Evolutionary conservation across 1,284 basidiomycete species (phyloP), one percentile per base, ranked within the genome.

Genomic region (Hypsizygus ulmarius): DNA sequence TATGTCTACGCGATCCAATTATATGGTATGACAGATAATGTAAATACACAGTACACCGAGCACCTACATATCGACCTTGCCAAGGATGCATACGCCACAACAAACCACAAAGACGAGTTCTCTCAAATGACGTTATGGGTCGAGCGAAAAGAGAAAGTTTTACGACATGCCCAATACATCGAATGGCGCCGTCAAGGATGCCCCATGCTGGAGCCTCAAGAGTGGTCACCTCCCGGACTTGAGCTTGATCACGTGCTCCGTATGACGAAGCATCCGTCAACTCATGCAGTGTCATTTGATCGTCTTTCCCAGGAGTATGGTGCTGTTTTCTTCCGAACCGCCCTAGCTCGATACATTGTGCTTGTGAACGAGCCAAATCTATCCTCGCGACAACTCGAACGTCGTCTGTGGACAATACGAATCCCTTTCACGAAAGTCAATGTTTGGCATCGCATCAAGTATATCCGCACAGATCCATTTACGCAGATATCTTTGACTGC

Each of bases 41-140:
- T 54, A 48, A 66, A 68, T 49, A 70, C 63, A 1, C 58, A 68
- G 47, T 54, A 51, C 19, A 54, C 63, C 11, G 65, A 69, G 43
- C 61, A 54, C 0, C 57, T 68, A 2, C 66, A 69, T 45, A 70
- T 69, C 34, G 60, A 66, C 47, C 51, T 64, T 21, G 60, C 63
- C 8, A 70, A 70, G 46, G 57, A 63, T 30, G 63, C 58, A 0
- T 69, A 64, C 39, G 49, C 57, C 11, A 59, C 63, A 4, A 63
- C 61, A 3, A 69, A 69, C 50, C 47, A 53, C 3, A 57, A 59
- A 21, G 61, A 70, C 36, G 57, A 65, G 41, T 56, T 57, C 29
- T 37, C 54, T 2, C 66, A 69, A 45, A 70, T 70, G 69, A 64
- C 62, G 8, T 40, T 43, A 5, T 70, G 67, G 67, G 53, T 71